Conservation (phyloP, 768 basidiomycete species). For the Mycena galericulata region DNA sequence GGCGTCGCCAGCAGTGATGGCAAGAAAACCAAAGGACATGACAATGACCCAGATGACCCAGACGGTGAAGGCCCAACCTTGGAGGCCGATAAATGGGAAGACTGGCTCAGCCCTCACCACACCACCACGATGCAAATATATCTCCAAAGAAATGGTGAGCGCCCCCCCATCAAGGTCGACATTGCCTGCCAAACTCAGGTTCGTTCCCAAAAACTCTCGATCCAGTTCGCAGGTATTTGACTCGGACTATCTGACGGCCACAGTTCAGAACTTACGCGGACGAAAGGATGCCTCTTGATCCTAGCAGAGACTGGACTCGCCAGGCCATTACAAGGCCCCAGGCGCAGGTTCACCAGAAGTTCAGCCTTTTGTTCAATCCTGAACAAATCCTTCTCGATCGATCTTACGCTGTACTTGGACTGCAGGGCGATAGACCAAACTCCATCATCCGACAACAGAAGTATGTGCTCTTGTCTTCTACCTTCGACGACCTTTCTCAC, state of each 20-base stretch:
- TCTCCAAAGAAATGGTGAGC: neutral
- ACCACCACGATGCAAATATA: neutral
- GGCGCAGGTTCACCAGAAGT: neutral
- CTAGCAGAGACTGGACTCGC: neutral
- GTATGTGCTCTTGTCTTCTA: neutral
- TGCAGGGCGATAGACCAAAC: neutral
- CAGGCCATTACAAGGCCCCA: neutral
- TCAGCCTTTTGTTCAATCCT: neutral
- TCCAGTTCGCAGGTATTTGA: neutral
- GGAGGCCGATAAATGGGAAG: neutral
- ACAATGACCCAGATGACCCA: neutral
- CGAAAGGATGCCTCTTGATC: neutral
- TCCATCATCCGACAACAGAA: neutral
- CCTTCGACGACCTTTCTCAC: neutral
- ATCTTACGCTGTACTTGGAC: neutral
- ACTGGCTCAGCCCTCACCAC: conserved; percentile 7
- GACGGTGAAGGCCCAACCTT: neutral
- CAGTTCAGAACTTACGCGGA: conserved; percentile 2
- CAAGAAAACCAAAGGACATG: no score
- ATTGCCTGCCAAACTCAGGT: conserved; percentile 1
- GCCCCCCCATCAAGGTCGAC: neutral
- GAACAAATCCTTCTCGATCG: neutral
- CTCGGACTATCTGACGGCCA: no score
- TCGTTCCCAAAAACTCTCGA: no score
- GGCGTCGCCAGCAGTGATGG: neutral